Evolutionary conservation across 371 early-diverging fungal genomes (phyloP).

Genomic region (Mucor velutinosus): DNA sequence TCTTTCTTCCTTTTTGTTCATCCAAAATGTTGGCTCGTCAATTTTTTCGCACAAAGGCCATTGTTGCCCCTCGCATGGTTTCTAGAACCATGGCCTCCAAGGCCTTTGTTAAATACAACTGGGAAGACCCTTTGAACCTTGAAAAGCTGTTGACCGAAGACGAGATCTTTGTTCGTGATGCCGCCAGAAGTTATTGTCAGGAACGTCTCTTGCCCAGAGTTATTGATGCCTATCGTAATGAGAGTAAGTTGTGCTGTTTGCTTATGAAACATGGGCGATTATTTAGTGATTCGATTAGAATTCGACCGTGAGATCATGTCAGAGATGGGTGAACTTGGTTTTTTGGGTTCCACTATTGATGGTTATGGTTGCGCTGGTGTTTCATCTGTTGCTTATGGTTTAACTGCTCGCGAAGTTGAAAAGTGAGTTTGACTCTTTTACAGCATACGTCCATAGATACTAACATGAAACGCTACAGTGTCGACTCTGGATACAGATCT

Average conservation of each 20-base stretch:
- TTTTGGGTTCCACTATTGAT: constrained; percentile 95
- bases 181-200: constrained; percentile 89
- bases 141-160: constrained; percentile 89
- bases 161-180: constrained; percentile 82
- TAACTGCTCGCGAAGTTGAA: constrained; percentile 96
- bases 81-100: constrained; percentile 53
- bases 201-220: constrained; percentile 88
- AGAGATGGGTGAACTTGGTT: constrained; percentile 95
- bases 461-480: constrained; percentile 45
- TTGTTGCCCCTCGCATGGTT: constrained; percentile 8
- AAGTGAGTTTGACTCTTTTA: constrained; percentile 44
- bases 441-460: background rate
- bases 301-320: constrained; percentile 91
- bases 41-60: constrained; percentile 9
- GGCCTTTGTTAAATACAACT: constrained; percentile 85
- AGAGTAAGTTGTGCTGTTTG: constrained; percentile 58
- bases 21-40: constrained; percentile 19
- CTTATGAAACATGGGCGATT: background rate
- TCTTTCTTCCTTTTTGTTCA: background rate
- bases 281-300: constrained; percentile 27
- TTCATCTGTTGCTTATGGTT: constrained; percentile 96
- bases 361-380: constrained; percentile 98
- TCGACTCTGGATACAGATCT: constrained; percentile 96
- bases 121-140: constrained; percentile 90
- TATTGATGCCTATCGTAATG: constrained; percentile 81